Base-by-base conservation (phyloP, 257 asterid genomes). In the Scutellaria baicalensis region DNA sequence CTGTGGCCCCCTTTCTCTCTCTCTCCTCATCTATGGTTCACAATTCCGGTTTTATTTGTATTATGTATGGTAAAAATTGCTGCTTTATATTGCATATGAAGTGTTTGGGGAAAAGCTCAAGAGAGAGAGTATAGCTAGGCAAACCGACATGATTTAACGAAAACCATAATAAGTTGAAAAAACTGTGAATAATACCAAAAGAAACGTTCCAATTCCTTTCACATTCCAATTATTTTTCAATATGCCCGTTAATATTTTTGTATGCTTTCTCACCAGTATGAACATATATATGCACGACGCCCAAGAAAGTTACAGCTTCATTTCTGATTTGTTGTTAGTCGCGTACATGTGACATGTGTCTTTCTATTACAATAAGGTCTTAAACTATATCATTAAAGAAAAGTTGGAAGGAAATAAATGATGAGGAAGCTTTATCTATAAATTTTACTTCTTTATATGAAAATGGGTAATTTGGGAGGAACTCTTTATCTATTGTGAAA, bases 221-320 rank as follows among this genome's bases (percentile, higher is more conserved):
- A 61, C 69, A 68, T 13, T 21, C 64, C 70, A 56, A 48, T 52
- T 58, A 47, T 13, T 68, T 57, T 60, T 55, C 77, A 64, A 60
- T 58, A 67, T 40, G 38, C 44, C 78, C 75, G 79, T 77, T 74
- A 78, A 45, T 64, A 14, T 61, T 14, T 69, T 16, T 58, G 68
- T 45, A 13, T 39, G 59, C 45, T 80, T 73, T 55, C 59, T n/a
- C 59, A 39, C 16, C 36, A 48, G 13, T 27, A 75, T 73, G 78
- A 81, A 77, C 70, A 72, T 81, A 79, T 81, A 58, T 49, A 57
- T 81, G 88, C 95, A 78, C 96, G 69, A 40, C 70, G 13, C 78
- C 89, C 95, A 64, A 90, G 59, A 85, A 84, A 81, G 79, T 83
- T 68, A 43, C 83, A 56, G 84, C 65, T 74, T 75, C 86, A 48